Evolutionary conservation across 163 green algal genomes (phyloP), one percentile per base, ranked within the genome.

Genomic region (Prototheca cutis): DNA sequence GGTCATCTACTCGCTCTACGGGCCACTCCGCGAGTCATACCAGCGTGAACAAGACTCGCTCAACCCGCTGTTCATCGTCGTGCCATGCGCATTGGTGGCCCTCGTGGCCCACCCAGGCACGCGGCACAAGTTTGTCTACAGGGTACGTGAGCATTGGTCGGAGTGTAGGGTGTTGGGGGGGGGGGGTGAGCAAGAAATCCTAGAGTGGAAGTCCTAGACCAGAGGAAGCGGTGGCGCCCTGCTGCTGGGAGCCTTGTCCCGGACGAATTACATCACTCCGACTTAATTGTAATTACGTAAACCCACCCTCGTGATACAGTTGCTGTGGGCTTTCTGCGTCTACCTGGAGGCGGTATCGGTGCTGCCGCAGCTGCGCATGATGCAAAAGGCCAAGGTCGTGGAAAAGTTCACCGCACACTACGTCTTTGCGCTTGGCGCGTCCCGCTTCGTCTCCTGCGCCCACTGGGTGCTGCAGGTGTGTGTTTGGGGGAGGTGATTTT

Each of bases 341-440:
- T 99, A 98, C 79, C 51, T 85, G 36, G 93, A 99, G 77, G 90
- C 91, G 1, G 86, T 98, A 17, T 94, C 80, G 13, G 91, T 98
- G 56, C 75, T 95, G 54, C 93, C 93, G 2, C 93, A 99, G 84
- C 81, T 99, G 63, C 80, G 82, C 54, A 93, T 98, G 84, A 97
- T 98, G 89, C 90, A 97, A 73, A 94, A 95, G 57, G 87, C 86
- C 53, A 95, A 95, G 80, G 84, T 95, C 7, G 92, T 99, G 15
- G 92, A 98, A 80, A 89, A 91, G 59, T 98, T 97, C 75, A 98
- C 92, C 51, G 84, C 88, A 34, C 89, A 98, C 78, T 98, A 97
- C 72, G 89, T 98, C 40, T 98, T 98, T 76, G 80, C 83, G 31
- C 78, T 99, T 55, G 92, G 92, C 8, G 65, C 97, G 25, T 90